Evolutionary conservation across 768 basidiomycete genomes (phyloP), one percentile per base, ranked within the genome.

Genomic region (Leccinum pellstonianum): DNA sequence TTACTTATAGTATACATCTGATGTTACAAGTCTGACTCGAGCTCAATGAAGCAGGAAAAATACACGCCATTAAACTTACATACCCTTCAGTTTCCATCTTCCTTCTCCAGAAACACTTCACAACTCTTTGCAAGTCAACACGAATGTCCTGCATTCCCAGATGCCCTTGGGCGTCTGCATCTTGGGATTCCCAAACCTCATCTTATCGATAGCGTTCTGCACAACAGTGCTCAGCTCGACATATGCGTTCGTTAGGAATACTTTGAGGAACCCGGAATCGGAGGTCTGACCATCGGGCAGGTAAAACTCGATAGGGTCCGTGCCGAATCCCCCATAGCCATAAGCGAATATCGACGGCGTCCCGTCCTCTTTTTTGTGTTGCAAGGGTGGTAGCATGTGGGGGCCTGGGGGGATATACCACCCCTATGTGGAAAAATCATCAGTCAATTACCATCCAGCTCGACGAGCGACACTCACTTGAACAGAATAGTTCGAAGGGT

Each of bases 241-340:
- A 29, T 63, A 63, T 12, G 56, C 21, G 31, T 62, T 66, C 57
- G 67, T 64, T 60, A 68, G 33, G 50, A 68, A 68, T 8, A 68
- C 17, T 33, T 66, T 68, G 59, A 68, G 64, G 38, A 68, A 68
- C 9, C 62, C 64, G 1, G 67, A 66, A 55, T 68, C 67, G 10
- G n/a, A 53, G 5, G 49, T 11, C 11, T 43, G 12, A 15, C 31
- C 58, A 0, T 25, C 15, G 7, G 59, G 57, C 1, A 66, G 59
- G 53, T 62, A 62, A n/a, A 68, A 62, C 47, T 68, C 58, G 55
- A 68, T 60, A 9, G 67, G 52, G 33, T 68, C 33, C 3, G 62
- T 66, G 15, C 67, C 64, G n/a, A 66, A 68, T 10, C 35, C 67
- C 4, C 67, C 67, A 21, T 66, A 66, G 43, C 67, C 67, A 21